Base-by-base conservation (phyloP, 192 early-diverging fungal species). In the Dissophora ornata region DNA sequence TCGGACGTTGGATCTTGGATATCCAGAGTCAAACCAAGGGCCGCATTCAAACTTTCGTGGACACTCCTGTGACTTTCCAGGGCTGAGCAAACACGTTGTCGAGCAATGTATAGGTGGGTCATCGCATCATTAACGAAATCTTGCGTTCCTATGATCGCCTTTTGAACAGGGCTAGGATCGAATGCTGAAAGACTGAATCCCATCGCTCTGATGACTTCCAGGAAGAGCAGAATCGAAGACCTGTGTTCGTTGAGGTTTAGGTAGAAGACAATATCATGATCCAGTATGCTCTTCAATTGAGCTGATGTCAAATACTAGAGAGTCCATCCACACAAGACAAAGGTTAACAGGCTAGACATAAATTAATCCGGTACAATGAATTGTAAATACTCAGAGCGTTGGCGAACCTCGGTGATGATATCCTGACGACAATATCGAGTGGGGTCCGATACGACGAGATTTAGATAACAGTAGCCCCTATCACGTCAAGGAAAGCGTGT, bases 381-480 rank as follows among this genome's bases (percentile, higher is more conserved):
- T n/a, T n/a, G n/a, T n/a, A n/a, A n/a, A n/a, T n/a, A n/a, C n/a
- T n/a, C n/a, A n/a, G n/a, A 40, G 2, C 21, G 16, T 16, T 10
- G 8, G 45, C 46, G 11, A 57, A 70, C 68, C 30, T 44, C 50
- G 3, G 41, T 22, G 5, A 75, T 52, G 15, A 2, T 46, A 1
- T 75, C 50, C 44, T 42, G 33, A 21, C n/a, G 30, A 15, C 36
- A 47, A 38, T 77, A 77, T n/a, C 28, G 44, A 1, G 25, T 33
- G 0, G 73, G 73, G 19, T 67, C 59, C 4, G 34, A 3, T 32
- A 67, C 32, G 6, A 62, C 45, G 5, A 45, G 29, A 4, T 67
- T 59, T 2, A 77, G 59, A 38, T 77, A 77, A 1, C 24, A 26
- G 26, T 77, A 77, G 7, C 49, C 6, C 22, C 67, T 66, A 40